Base-by-base conservation (phyloP, 1,284 basidiomycete genomes). In the Singerocomus inundabilis region DNA sequence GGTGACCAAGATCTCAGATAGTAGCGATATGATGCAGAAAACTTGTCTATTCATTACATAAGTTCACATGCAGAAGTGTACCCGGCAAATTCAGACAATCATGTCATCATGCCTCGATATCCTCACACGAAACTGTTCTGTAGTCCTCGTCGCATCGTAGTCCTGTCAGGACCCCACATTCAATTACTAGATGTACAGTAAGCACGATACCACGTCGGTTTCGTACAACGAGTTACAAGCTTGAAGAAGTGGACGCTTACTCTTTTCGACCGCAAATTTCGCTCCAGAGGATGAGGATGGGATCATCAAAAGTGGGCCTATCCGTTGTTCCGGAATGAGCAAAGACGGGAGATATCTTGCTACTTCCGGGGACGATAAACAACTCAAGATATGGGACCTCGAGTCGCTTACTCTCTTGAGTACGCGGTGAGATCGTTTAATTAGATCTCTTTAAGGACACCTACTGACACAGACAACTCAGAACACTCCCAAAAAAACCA, bases 321-420 rank as follows among this genome's bases (percentile, higher is more conserved):
- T 93, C 42, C 76, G 83, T 46, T 82, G 81, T 56, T 73, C 80
- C 13, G 81, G 81, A 1, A 68, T 87, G 10, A 78, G 80, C 57
- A 45, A 60, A 0, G 70, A 70, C 1, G 73, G 70, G 46, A 69
- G 60, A 30, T 76, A 84, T 61, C 69, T 91, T 9, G 80, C 81
- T 6, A 88, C 84, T 2, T 72, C 78, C 0, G 85, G 81, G 11
- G 90, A 94, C 48, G 89, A 93, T 69, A 97, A 97, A 68, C 69
- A 70, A 44, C 70, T 97, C 57, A 84, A 80, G 54, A 75, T 94
- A 4, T 93, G 88, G 84, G 73, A 78, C 18, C 53, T 92, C 6
- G 77, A 78, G 4, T 70, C 70, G 2, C 60, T 88, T 52, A 71
- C 72, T 53, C 65, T 86, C 6, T 55, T 84, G 33, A 88, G 77